A percentile compares a stretch with the other conserved stretches of the same genome.
Conservation (phyloP, 2,329 filamentous ascomycete species). For the Colletotrichum siamense region DNA sequence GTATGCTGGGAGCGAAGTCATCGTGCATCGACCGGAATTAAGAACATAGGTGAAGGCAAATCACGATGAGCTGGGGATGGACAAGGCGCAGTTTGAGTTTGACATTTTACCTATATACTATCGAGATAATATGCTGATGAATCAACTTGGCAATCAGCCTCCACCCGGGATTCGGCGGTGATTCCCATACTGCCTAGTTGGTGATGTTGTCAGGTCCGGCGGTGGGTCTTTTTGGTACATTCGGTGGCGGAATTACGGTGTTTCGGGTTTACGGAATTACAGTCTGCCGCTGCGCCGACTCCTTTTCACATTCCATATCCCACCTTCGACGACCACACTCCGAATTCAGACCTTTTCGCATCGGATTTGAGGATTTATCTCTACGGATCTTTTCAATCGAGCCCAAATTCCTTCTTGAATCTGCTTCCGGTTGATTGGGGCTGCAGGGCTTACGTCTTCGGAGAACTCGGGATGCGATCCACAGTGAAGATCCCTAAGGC, state of each 20-base stretch:
- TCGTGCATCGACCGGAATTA: not conserved
- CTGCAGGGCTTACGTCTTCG: not conserved
- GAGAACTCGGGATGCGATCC: constrained; percentile 3
- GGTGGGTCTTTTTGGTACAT: not conserved
- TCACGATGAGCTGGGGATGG: not conserved
- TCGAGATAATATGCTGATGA: not conserved
- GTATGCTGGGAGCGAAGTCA: not conserved
- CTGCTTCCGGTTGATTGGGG: not conserved
- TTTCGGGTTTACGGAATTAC: constrained; percentile 6
- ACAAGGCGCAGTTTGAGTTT: not conserved
- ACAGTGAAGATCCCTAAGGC: constrained; percentile 25
- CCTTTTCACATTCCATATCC: not conserved
- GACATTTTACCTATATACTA: not conserved
- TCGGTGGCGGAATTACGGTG: not conserved
- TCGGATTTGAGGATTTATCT: constrained; percentile 13
- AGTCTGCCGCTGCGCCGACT: not conserved
- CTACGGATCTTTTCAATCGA: not conserved
- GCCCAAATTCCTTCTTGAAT: not conserved
- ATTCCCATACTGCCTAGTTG: not conserved
- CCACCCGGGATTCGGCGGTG: not conserved
- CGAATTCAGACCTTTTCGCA: not conserved
- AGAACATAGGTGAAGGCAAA: not conserved
- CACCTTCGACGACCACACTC: not conserved
- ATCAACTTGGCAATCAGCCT: not conserved
- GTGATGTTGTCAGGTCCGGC: not conserved